Base-by-base conservation (phyloP, 305 asterid genomes). In the Rubia tinctorum region DNA sequence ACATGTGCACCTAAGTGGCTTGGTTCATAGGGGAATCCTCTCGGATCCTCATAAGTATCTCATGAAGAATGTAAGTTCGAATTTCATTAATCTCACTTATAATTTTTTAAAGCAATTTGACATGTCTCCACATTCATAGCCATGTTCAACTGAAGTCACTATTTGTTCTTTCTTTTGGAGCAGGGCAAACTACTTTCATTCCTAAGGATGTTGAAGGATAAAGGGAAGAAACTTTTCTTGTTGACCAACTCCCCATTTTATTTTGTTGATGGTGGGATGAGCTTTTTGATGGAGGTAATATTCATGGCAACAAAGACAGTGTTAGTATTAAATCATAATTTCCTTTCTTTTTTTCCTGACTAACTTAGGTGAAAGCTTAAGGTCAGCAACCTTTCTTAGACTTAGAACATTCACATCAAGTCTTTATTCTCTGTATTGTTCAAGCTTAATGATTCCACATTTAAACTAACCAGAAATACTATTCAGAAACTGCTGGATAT, bases 181-280 rank as follows among this genome's bases (percentile, higher is more conserved):
- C 82, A 94, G 97, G 95, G 87, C 72, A 91, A 90, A 76, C 81
- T 94, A 55, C 83, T 94, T 42, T 81, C 84, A 78, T 90, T 89
- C 82, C 78, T 94, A 76, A 90, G 91, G 84, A 89, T 78, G 92
- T 85, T 94, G 13, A 88, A 75, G 80, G 99, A 94, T 79, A 94
- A 88, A 34, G 99, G 97, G 68, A 94, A 94, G 86, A 94, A 92
- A 83, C 90, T 94, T 79, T 94, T 94, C 88, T 76, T 94, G 86
- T 79, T 94, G 87, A 94, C 98, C 9, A 94, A 94, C 85, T 94
- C 97, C 68, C 98, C 99, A 27, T 95, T 84, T 80, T 88, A 89
- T 83, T 92, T 95, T 80, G 99, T 95, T 75, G 98, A 95, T 82
- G 99, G 99, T 81, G 99, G 98, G 76, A 87, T 95, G 98, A 88